A percentile compares a stretch with the other conserved stretches of the same genome.
These are phyloP conservation scores for Cryptococcus hybrid DNA, from an alignment of 1,284 basidiomycete species.

Conservation along the genomic window DNA sequence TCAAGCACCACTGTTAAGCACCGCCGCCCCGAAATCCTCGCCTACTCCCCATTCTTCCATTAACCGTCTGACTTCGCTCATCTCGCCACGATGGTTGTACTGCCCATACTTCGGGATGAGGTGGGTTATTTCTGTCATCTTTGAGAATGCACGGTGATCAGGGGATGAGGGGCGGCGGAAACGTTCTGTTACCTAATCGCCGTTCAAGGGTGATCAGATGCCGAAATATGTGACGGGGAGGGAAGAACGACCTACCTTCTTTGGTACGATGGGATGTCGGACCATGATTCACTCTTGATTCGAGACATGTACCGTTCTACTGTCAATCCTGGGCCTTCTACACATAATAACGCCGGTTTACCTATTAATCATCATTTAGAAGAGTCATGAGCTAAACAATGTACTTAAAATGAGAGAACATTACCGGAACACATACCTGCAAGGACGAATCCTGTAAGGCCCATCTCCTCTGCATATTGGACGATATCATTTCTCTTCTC, in stretches of 20 bases:
- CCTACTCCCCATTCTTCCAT: constrained; percentile 50
- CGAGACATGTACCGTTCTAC: constrained; percentile 49
- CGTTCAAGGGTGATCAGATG: not conserved
- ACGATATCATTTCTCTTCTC: constrained; percentile 51
- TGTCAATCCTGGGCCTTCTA: constrained; percentile 46
- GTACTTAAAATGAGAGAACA: not conserved
- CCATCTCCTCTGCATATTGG: constrained; percentile 42
- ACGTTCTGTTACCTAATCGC: constrained; percentile 50
- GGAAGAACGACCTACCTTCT: constrained; percentile 41
- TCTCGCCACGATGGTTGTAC: constrained; percentile 51
- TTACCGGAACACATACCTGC: constrained; percentile 31
- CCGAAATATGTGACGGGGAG: no score
- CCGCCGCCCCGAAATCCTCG: constrained; percentile 46
- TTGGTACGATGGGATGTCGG: constrained; percentile 52
- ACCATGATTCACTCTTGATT: constrained; percentile 53
- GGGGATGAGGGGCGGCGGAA: constrained; percentile 33
- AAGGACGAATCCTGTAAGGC: constrained; percentile 51
- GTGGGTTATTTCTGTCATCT: constrained; percentile 51
- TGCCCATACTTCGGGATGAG: constrained; percentile 47
- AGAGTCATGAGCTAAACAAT: not conserved
- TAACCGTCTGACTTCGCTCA: constrained; percentile 50
- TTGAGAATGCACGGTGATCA: constrained; percentile 35
- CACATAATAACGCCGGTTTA: constrained; percentile 51
- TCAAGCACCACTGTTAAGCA: constrained; percentile 30
- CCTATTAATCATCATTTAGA: constrained; percentile 23